Conservation (phyloP, 2,329 filamentous ascomycete genomes). For the Falciphora oryzae region DNA sequence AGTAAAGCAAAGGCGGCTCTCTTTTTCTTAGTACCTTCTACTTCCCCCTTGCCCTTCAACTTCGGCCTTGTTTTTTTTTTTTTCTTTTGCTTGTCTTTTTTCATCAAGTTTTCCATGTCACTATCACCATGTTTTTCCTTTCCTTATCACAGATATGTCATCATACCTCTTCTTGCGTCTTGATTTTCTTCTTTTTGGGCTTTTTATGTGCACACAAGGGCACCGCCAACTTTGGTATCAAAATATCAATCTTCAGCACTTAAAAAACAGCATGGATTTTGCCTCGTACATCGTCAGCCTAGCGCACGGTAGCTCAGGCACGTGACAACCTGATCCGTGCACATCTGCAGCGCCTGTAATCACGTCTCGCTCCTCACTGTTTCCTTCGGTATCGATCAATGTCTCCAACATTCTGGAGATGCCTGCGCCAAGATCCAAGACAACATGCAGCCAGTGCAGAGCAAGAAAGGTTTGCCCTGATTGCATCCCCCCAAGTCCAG, state of each 20-base stretch:
- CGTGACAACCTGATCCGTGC: too few species aligned
- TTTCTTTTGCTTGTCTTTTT: neutral
- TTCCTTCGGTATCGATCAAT: too few species aligned
- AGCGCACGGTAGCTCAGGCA: too few species aligned
- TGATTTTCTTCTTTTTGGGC: neutral
- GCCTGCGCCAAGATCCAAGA: constrained; percentile 3
- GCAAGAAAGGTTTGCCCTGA: neutral
- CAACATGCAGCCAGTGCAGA: constrained; percentile 1
- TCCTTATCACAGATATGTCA: constrained; percentile 1
- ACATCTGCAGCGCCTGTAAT: too few species aligned
- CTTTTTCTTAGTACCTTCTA: constrained; percentile 3
- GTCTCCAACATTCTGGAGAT: neutral
- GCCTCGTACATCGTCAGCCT: too few species aligned
- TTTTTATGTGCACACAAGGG: neutral
- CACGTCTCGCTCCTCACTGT: too few species aligned
- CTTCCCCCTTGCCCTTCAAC: neutral
- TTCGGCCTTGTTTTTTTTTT: neutral
- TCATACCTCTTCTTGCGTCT: neutral
- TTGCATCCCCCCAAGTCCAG: neutral
- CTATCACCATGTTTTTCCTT: neutral
- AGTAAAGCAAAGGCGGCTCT: constrained; percentile 1
- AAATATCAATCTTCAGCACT: neutral
- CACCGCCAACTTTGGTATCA: neutral
- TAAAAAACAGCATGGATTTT: neutral
- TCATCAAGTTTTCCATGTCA: neutral